Conservation (phyloP, 306 rosid genomes). For the Pterocarpus macrocarpus region DNA sequence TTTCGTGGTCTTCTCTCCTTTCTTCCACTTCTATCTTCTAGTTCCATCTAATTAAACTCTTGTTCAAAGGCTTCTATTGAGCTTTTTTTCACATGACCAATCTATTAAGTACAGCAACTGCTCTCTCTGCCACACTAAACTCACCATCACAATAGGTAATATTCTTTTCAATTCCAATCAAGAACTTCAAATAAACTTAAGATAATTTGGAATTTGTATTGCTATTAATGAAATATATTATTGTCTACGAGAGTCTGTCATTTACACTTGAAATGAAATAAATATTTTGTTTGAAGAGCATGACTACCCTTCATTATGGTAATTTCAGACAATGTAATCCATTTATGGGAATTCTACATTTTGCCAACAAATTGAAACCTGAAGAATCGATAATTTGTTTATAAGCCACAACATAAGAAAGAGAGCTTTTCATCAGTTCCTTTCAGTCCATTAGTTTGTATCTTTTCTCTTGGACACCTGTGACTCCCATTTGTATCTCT, state of each 20-base stretch:
- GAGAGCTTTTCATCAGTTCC: slow-evolving; percentile 29
- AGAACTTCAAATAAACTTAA: neutral
- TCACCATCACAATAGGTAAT: neutral
- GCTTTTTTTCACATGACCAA: too few species aligned
- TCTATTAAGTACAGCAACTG: too few species aligned
- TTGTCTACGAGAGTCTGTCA: neutral
- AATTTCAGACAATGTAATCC: slow-evolving; percentile 44
- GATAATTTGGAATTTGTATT: slow-evolving; percentile 2
- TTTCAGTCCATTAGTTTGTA: slow-evolving; percentile 94
- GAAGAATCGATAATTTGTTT: slow-evolving; percentile 55
- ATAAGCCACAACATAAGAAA: slow-evolving; percentile 36
- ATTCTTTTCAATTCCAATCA: slow-evolving; percentile 11
- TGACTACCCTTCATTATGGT: slow-evolving; percentile 39
- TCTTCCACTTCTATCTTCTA: too few species aligned
- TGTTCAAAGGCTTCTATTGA: too few species aligned
- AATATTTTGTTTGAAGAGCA: slow-evolving; percentile 40
- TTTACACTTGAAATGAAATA: slow-evolving; percentile 47
- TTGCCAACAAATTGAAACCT: slow-evolving; percentile 50
- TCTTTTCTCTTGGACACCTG: slow-evolving; percentile 96
- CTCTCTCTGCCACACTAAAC: neutral
- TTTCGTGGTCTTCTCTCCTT: too few species aligned
- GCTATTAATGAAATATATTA: neutral
- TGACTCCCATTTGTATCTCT: slow-evolving; percentile 99
- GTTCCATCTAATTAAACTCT: too few species aligned
- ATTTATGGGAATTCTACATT: slow-evolving; percentile 51